phyloP scores from a whole-genome alignment of 2,329 filamentous ascomycete genomes.

The Fusarium guadeloupense region DNA sequence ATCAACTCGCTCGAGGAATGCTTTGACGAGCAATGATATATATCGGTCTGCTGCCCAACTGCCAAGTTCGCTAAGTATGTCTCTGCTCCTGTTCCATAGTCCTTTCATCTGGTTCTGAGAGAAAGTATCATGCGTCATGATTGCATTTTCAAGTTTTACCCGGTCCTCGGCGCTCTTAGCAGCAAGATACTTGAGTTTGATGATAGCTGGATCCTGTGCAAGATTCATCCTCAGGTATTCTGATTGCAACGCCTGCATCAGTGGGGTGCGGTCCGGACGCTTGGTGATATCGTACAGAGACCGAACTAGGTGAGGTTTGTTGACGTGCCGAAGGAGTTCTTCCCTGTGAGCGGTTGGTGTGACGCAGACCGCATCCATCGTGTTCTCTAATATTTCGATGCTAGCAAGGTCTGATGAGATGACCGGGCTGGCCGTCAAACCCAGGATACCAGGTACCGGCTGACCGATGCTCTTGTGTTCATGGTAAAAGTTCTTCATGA shows the following conservation, averaged over 20 bases:
- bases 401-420: slow-evolving; percentile 65
- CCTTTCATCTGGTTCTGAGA: slow-evolving; percentile 64
- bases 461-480: slow-evolving; percentile 51
- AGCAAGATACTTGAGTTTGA: slow-evolving; percentile 52
- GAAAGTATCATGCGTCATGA: slow-evolving; percentile 60
- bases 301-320: slow-evolving; percentile 66
- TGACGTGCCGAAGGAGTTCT: slow-evolving; percentile 74
- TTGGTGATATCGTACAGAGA: slow-evolving; percentile 45
- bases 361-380: slow-evolving; percentile 73
- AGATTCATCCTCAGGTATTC: slow-evolving; percentile 62
- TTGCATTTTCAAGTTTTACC: slow-evolving; percentile 49
- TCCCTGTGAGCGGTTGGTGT: slow-evolving; percentile 74
- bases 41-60: slow-evolving; percentile 75
- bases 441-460: slow-evolving; percentile 73
- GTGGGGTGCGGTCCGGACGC: slow-evolving; percentile 38
- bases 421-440: slow-evolving; percentile 82
- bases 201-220: slow-evolving; percentile 67
- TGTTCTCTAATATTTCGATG: slow-evolving; percentile 71
- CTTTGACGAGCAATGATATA: slow-evolving; percentile 59
- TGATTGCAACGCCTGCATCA: slow-evolving; percentile 56
- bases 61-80: slow-evolving; percentile 68
- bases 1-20: slow-evolving; percentile 43
- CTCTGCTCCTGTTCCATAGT: slow-evolving; percentile 59
- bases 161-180: slow-evolving; percentile 54
- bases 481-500: slow-evolving; percentile 80